These are phyloP conservation scores for Rhynchosporium agropyri DNA, from an alignment of 2,329 filamentous ascomycete species.

Conservation along the genomic window DNA sequence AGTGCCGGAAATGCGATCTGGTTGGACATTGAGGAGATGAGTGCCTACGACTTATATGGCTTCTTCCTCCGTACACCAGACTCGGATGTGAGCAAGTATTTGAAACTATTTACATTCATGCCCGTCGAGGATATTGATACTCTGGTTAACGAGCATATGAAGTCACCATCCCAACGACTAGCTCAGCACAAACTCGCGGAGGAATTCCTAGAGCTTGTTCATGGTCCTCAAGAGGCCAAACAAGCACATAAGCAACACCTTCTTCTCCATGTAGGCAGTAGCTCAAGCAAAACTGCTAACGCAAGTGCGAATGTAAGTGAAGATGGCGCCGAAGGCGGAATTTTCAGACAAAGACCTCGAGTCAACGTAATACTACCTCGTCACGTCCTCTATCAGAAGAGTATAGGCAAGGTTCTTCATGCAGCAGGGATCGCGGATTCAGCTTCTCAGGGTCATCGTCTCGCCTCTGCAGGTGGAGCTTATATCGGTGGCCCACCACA, in stretches of 20 bases:
- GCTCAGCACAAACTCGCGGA: conserved; percentile 83
- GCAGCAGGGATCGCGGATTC: conserved; percentile 62
- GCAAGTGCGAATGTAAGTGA: conserved; percentile 16
- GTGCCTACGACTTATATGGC: conserved; percentile 82
- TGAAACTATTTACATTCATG: conserved; percentile 90
- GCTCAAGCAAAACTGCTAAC: conserved; percentile 4
- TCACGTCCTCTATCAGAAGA: conserved; percentile 55
- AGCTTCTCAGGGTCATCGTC: conserved; percentile 59
- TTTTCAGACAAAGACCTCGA: conserved; percentile 51
- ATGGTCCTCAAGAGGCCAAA: conserved; percentile 67
- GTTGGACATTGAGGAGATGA: conserved; percentile 82
- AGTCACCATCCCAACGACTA: conserved; percentile 69
- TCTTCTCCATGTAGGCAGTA: conserved; percentile 49
- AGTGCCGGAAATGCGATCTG: conserved; percentile 92
- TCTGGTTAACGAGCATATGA: conserved; percentile 68
- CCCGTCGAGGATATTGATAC: conserved; percentile 67
- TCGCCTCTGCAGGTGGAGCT: conserved; percentile 57
- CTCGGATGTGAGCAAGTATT: conserved; percentile 75
- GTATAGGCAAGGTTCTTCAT: conserved; percentile 60
- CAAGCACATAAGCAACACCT: conserved; percentile 60
- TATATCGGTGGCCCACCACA: conserved; percentile 61
- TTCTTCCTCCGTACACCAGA: conserved; percentile 87
- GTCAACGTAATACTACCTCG: conserved; percentile 61
- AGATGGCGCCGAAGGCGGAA: conserved; percentile 26
- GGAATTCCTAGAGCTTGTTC: conserved; percentile 80